phyloP scores from a whole-genome alignment of 75 land plant genomes.

The Selaginella tamariscina region DNA sequence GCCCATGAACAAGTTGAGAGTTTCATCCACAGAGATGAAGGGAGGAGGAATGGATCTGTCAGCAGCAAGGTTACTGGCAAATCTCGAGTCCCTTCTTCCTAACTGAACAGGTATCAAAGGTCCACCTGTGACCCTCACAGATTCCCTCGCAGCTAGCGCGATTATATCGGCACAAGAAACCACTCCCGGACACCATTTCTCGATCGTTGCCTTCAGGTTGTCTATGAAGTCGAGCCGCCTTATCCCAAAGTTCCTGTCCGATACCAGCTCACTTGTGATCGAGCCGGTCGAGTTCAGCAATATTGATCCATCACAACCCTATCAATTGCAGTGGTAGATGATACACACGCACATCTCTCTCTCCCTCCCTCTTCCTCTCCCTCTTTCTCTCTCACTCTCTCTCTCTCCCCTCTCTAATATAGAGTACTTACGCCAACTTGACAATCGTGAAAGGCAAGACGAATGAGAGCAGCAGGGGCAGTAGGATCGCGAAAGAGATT shows the following conservation, averaged over 20 bases:
- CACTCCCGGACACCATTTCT: constrained; percentile 15
- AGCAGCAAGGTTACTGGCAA: background rate
- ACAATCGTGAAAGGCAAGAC: constrained; percentile 29
- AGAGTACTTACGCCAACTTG: constrained; percentile 12
- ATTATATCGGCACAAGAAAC: constrained; percentile 29
- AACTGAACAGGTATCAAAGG: background rate
- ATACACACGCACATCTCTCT: no score
- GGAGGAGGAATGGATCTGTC: background rate
- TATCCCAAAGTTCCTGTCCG: constrained; percentile 25
- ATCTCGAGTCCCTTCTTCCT: background rate
- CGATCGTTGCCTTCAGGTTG: constrained; percentile 19
- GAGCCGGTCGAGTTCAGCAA: constrained; percentile 12
- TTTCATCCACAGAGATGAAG: background rate
- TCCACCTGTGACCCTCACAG: constrained; percentile 5
- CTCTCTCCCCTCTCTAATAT: background rate
- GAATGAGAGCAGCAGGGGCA: constrained; percentile 22
- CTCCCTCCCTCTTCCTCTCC: no score
- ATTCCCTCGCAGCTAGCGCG: constrained; percentile 20
- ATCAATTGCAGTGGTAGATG: no score
- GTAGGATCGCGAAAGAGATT: constrained; percentile 34
- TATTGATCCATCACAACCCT: constrained; percentile 33
- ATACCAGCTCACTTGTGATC: constrained; percentile 11
- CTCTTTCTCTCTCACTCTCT: no score
- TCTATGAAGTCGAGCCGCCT: constrained; percentile 26
- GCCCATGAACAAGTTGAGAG: background rate